Evolutionary conservation across 768 basidiomycete genomes (phyloP).

Genomic region (Udeniomyces megalosporus): DNA sequence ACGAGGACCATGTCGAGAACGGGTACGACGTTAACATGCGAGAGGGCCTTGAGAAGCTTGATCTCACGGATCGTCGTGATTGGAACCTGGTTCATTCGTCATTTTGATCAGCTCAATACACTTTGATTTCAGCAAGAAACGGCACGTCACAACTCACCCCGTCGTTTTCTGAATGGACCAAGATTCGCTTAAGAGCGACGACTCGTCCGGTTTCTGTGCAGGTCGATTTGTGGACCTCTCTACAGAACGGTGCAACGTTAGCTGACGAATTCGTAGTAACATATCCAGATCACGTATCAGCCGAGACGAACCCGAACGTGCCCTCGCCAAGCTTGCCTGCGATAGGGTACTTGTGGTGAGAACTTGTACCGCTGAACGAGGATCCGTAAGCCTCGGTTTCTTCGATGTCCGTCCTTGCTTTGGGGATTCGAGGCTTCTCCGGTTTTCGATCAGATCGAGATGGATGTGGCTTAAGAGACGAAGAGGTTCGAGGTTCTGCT

Average conservation of each 20-base stretch:
- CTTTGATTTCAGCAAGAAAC: not conserved
- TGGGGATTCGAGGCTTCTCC: conserved; percentile 19
- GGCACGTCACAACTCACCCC: conserved; percentile 40
- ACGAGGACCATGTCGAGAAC: conserved; percentile 83
- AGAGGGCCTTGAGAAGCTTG: conserved; percentile 79
- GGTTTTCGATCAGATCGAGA: not conserved
- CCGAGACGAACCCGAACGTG: conserved; percentile 67
- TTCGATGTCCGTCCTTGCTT: conserved; percentile 18
- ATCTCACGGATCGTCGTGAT: conserved; percentile 94
- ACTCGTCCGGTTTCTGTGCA: conserved; percentile 42
- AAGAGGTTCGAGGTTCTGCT: not conserved
- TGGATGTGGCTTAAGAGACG: not conserved
- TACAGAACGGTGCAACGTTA: conserved; percentile 24
- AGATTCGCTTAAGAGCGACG: conserved; percentile 83
- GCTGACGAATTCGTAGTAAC: not conserved
- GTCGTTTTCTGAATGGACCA: conserved; percentile 93
- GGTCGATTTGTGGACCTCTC: conserved; percentile 80
- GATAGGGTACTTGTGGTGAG: conserved; percentile 57
- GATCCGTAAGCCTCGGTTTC: conserved; percentile 19
- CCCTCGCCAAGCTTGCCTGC: conserved; percentile 87
- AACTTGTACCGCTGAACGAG: conserved; percentile 24
- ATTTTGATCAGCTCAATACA: not conserved
- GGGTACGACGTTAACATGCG: conserved; percentile 70
- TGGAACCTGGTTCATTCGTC: conserved; percentile 35
- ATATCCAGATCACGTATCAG: not conserved